Evolutionary conservation across 148 eudicot genomes (phyloP), one percentile per base, ranked within the genome.

Genomic region (Simmondsia chinensis): DNA sequence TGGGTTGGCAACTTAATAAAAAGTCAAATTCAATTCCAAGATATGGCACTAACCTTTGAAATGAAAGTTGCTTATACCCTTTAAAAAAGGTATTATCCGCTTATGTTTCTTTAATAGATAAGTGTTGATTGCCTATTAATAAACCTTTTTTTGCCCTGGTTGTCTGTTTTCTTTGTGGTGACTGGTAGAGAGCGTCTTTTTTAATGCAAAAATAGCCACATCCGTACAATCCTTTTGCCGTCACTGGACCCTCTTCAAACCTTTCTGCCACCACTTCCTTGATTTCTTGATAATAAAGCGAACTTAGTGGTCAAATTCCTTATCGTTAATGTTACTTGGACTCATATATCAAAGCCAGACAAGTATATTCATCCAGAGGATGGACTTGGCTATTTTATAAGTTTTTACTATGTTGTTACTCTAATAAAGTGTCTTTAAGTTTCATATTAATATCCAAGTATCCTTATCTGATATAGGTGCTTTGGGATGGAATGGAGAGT

Each of bases 201-300:
- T 20, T 14, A 14, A 31, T 33, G 1, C 23, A 33, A 16, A 7
- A 20, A 33, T 19, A n/a, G 18, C 46, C 34, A 34, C 9, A 20
- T 50, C 57, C 51, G 57, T 60, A 50, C 46, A 20, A 9, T 39
- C 65, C 43, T 38, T 43, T 50, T 27, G 14, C 32, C 24, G 11
- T 29, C 46, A 29, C 5, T 20, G 46, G 39, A 12, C 62, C 47
- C 38, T 48, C n/a, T 17, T n/a, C n/a, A n/a, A 7, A n/a, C 23
- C 6, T 27, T 43, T 11, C 19, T 23, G 27, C 12, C 36, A 17
- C 51, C 19, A 45, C 51, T 43, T 60, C 28, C 33, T 11, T 44
- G 46, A 20, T 50, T 34, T 42, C 35, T 27, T 59, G 36, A 18
- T 33, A 20, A 31, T 34, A 43, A 49, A 46, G 19, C 41, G 17